Evolutionary conservation across 257 asterid genomes (phyloP), one percentile per base, ranked within the genome.

Genomic region (Euphrasia confusa): DNA sequence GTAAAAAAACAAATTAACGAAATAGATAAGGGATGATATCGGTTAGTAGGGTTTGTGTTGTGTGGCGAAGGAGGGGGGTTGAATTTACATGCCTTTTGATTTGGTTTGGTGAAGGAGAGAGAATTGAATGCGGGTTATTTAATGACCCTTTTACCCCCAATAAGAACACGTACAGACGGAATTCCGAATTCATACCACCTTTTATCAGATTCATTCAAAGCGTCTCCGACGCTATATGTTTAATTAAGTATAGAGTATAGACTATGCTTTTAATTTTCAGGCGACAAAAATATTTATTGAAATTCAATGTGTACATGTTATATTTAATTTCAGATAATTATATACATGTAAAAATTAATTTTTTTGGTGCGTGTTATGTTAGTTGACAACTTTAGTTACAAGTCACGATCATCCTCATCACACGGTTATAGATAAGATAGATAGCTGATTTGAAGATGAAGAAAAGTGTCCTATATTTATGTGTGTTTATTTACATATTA

Each of bases 51-150:
- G 49, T 54, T 54, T 65, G 55, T 26, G 57, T 47, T 50, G 68
- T 62, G 54, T 58, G 68, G 32, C 37, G 39, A 70, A 4, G 45
- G 54, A 58, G 66, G 24, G 1, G 58, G 68, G 33, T 28, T 2
- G 33, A 4, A 28, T 28, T 59, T 54, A 53, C 68, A 21, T 74
- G 72, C 63, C 1, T 21, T 65, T 10, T 48, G 26, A 57, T 74
- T 67, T 40, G 28, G 40, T 61, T 45, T 52, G 64, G 35, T 63
- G 71, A 62, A 66, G 75, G 63, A 48, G 69, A 64, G 84, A 64
- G 84, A 74, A 83, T 73, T 83, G 10, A 79, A 82, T 83, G 85
- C 79, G 45, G 32, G 63, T 75, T 53, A 56, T 75, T 28, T 69
- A 21, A 21, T 21, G 24, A 21, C 71, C 60, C 73, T 84, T 63